Conservation (phyloP, 768 basidiomycete species). For the Sporobolomyces roseus region DNA sequence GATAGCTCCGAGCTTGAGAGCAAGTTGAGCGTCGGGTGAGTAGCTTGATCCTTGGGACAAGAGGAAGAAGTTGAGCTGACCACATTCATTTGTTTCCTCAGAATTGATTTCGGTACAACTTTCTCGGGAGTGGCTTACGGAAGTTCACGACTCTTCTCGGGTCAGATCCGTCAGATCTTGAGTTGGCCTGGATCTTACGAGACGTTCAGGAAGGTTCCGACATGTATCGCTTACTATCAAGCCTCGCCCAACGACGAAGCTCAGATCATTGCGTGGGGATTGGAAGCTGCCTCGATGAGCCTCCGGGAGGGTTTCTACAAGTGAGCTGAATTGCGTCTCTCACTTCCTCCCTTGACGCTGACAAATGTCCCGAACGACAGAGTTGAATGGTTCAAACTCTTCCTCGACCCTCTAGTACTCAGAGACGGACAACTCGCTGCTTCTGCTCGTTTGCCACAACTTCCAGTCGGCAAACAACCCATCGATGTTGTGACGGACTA, state of each 20-base stretch:
- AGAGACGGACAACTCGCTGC: conserved; percentile 20
- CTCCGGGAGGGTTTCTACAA: conserved; percentile 62
- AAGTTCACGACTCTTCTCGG: conserved; percentile 67
- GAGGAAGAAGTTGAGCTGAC: too few species aligned
- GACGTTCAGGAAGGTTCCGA: conserved; percentile 57
- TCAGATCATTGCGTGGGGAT: conserved; percentile 72
- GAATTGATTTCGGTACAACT: conserved; percentile 42
- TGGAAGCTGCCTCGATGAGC: conserved; percentile 76
- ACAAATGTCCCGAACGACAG: background rate
- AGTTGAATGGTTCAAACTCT: conserved; percentile 66
- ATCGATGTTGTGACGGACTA: conserved; percentile 79
- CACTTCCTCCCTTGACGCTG: background rate
- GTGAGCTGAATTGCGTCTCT: conserved; percentile 51
- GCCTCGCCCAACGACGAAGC: conserved; percentile 58
- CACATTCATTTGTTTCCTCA: too few species aligned
- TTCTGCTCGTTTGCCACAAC: conserved; percentile 58
- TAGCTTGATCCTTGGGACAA: too few species aligned
- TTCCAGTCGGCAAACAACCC: conserved; percentile 76
- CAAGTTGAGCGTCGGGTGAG: conserved; percentile 34
- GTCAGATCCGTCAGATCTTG: conserved; percentile 75
- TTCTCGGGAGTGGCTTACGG: conserved; percentile 59
- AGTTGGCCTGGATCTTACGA: conserved; percentile 82
- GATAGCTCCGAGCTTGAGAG: conserved; percentile 15
- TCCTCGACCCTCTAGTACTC: conserved; percentile 52
- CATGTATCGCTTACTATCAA: conserved; percentile 66